Percentiles rank a stretch among this genome's conserved stretches.
These are phyloP conservation scores for Penicillium riverlandense DNA, from an alignment of 495 filamentous ascomycete genomes.

Conservation along the genomic window DNA sequence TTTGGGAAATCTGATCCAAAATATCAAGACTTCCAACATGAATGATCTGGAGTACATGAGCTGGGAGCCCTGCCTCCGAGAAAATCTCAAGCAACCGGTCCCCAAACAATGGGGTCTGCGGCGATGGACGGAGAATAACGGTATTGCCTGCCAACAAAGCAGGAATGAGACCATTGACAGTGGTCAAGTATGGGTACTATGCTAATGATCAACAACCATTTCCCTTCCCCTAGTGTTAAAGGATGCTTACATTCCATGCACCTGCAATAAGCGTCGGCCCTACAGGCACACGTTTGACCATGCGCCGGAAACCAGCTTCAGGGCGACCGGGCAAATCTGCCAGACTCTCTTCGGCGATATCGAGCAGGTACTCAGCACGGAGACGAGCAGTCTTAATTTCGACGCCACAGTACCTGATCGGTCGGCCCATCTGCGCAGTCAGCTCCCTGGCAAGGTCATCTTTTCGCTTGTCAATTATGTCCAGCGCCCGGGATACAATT, in stretches of 20 bases:
- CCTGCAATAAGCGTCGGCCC: constrained; percentile 82
- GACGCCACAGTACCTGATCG: constrained; percentile 75
- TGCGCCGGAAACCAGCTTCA: constrained; percentile 80
- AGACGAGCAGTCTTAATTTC: constrained; percentile 81
- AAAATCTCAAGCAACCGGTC: constrained; percentile 78
- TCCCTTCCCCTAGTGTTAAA: too few relatives aligned
- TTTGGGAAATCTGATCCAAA: constrained; percentile 68
- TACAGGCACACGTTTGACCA: constrained; percentile 78
- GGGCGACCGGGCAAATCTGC: constrained; percentile 62
- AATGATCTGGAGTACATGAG: constrained; percentile 79
- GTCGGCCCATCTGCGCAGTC: constrained; percentile 90
- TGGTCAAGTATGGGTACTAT: constrained; percentile 89
- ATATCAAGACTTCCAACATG: constrained; percentile 69
- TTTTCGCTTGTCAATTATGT: constrained; percentile 56
- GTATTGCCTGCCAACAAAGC: constrained; percentile 82
- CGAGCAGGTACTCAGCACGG: constrained; percentile 75
- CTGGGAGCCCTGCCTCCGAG: constrained; percentile 67
- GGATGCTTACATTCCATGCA: constrained; percentile 78
- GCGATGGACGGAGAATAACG: constrained; percentile 86
- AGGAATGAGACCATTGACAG: constrained; percentile 84
- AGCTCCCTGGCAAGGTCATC: constrained; percentile 77
- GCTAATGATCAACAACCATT: too few relatives aligned
- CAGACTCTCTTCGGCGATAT: constrained; percentile 65
- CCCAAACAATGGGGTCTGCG: constrained; percentile 84
- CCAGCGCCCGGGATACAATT: constrained; percentile 71